Percentiles rank a stretch among this genome's conserved stretches.
These are phyloP conservation scores for Aquilaria yunnanensis DNA, from an alignment of 345 rosid genomes.

Conservation along the genomic window DNA sequence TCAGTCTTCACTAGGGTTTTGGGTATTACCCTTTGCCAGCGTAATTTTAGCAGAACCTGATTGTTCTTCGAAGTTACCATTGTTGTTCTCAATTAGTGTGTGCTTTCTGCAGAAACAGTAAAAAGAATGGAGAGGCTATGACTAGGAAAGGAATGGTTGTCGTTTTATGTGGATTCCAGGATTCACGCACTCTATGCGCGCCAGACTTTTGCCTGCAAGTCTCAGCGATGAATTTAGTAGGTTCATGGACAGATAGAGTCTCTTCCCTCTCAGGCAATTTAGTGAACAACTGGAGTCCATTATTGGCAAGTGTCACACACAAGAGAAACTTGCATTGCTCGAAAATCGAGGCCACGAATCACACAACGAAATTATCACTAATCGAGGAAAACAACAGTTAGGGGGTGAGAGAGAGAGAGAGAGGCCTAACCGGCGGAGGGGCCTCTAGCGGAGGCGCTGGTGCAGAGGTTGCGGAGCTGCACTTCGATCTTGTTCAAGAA, in stretches of 20 bases:
- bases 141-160: constrained; percentile 23
- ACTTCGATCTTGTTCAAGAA: constrained; percentile 76
- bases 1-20: constrained; percentile 35
- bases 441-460: constrained; percentile 42
- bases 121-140: constrained; percentile 17
- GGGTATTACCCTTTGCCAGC: constrained; percentile 12
- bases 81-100: constrained; percentile 18
- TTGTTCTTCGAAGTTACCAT: constrained; percentile 14
- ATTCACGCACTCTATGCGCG: constrained; percentile 6
- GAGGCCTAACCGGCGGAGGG: constrained; percentile 47
- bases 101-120: constrained; percentile 12
- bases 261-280: constrained; percentile 7
- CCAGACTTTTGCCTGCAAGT: constrained; percentile 13
- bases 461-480: constrained; percentile 84
- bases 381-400: background rate
- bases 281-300: constrained; percentile 9
- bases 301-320: constrained; percentile 14
- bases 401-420: constrained; percentile 5
- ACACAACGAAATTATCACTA: constrained; percentile 5
- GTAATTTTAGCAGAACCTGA: constrained; percentile 12
- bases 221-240: constrained; percentile 13
- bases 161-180: constrained; percentile 11
- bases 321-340: constrained; percentile 19
- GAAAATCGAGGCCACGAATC: constrained; percentile 17
- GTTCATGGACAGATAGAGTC: constrained; percentile 10